A percentile compares a stretch with the other conserved stretches of the same genome.
These are phyloP conservation scores for Torulaspora microellipsoides DNA, from an alignment of 805 yeast species.

Conservation along the genomic window DNA sequence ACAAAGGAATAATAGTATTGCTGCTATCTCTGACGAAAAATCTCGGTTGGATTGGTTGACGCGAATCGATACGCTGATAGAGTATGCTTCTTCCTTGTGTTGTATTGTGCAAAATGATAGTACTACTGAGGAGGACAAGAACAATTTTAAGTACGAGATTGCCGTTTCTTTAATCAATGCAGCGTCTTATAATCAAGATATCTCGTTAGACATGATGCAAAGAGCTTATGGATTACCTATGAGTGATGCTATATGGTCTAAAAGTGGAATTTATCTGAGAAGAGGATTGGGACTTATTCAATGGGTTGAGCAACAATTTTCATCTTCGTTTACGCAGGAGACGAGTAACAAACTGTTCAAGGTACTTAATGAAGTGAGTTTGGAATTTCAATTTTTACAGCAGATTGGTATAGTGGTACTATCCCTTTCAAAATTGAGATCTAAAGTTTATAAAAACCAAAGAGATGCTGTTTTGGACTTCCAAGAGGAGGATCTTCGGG, in stretches of 20 bases:
- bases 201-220: slow-evolving; percentile 23
- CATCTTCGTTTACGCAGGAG: not conserved
- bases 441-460: slow-evolving; percentile 19
- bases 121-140: not conserved
- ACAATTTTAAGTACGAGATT: slow-evolving; percentile 2
- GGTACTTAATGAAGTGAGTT: slow-evolving; percentile 8
- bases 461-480: slow-evolving; percentile 29
- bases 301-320: slow-evolving; percentile 8
- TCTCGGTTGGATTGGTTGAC: slow-evolving; percentile 7
- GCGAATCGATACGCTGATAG: slow-evolving; percentile 10
- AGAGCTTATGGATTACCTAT: slow-evolving; percentile 24
- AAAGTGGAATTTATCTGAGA: slow-evolving; percentile 26
- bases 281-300: slow-evolving; percentile 28
- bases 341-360: not conserved
- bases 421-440: slow-evolving; percentile 30
- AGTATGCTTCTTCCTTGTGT: slow-evolving; percentile 9
- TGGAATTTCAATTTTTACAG: slow-evolving; percentile 24
- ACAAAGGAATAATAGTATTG: slow-evolving; percentile 8
- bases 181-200: slow-evolving; percentile 18
- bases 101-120: not conserved
- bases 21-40: not conserved
- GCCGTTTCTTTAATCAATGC: slow-evolving; percentile 16
- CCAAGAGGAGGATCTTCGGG: slow-evolving; percentile 27
- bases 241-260: slow-evolving; percentile 23
- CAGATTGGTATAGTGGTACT: slow-evolving; percentile 29